Conservation (phyloP, 2,329 filamentous ascomycete species). For the Calonectria pseudoreteaudii region DNA sequence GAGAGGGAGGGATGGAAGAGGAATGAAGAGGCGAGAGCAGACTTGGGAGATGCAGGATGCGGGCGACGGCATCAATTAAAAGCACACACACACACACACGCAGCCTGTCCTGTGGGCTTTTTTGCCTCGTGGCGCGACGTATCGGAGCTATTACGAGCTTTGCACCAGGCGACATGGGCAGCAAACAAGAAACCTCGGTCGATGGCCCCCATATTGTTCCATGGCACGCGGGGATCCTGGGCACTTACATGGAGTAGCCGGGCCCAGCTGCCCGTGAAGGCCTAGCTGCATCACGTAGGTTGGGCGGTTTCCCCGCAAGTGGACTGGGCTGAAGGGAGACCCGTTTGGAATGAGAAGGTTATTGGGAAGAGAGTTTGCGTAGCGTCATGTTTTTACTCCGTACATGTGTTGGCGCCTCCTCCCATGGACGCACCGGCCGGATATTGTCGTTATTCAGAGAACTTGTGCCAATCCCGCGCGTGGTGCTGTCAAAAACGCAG, state of each 20-base stretch:
- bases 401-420: not conserved
- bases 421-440: not conserved
- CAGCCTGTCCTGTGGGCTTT: too few relatives aligned
- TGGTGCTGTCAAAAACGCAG: not conserved
- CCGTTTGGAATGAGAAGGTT: not conserved
- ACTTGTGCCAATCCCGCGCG: not conserved
- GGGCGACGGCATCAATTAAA: constrained; percentile 3
- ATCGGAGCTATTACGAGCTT: constrained; percentile 9
- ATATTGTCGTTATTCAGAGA: not conserved
- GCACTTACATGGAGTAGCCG: not conserved
- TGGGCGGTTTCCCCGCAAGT: not conserved
- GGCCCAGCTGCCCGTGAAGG: not conserved
- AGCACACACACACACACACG: not conserved
- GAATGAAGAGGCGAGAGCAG: not conserved
- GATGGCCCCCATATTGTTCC: not conserved
- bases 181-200: not conserved
- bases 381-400: not conserved
- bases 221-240: constrained; percentile 3
- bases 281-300: not conserved
- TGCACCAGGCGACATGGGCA: constrained; percentile 1
- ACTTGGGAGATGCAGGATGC: not conserved
- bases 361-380: not conserved
- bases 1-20: too few relatives aligned
- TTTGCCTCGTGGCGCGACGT: not conserved
- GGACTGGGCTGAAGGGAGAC: not conserved